These are phyloP conservation scores for Skeletonema marinoi DNA, from an alignment of 108 stramenopile genomes.

Conservation along the genomic window DNA sequence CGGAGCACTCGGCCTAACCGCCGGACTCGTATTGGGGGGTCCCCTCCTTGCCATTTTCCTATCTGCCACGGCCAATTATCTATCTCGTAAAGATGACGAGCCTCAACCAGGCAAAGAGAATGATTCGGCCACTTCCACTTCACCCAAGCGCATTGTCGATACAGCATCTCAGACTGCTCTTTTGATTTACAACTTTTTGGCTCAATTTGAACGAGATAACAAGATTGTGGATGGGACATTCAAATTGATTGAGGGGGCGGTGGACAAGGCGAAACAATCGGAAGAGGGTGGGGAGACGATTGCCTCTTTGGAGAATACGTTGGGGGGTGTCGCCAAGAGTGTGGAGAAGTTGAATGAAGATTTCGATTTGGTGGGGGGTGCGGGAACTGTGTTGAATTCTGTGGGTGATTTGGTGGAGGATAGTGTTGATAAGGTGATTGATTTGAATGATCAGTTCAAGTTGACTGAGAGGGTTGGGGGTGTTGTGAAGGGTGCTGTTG, in stretches of 20 bases:
- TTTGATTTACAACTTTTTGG: slow-evolving; percentile 24
- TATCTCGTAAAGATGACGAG: slow-evolving; percentile 36
- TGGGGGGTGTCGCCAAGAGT: slow-evolving; percentile 22
- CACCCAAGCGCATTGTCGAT: slow-evolving; percentile 27
- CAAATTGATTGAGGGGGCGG: slow-evolving; percentile 1
- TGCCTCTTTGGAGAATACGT: slow-evolving; percentile 1
- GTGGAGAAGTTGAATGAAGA: slow-evolving; percentile 36
- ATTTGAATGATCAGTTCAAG: slow-evolving; percentile 40
- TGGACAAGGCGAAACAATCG: slow-evolving; percentile 22
- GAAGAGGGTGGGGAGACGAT: slow-evolving; percentile 2
- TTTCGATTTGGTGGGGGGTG: slow-evolving; percentile 37
- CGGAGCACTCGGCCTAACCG: slow-evolving; percentile 22
- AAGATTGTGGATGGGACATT: slow-evolving; percentile 26
- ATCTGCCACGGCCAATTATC: slow-evolving; percentile 63
- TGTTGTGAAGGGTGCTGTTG: slow-evolving; percentile 23
- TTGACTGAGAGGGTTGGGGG: slow-evolving; percentile 31
- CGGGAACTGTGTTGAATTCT: slow-evolving; percentile 32
- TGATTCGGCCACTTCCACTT: background rate
- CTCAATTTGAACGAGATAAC: slow-evolving; percentile 33
- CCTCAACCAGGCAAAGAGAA: background rate
- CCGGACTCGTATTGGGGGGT: slow-evolving; percentile 57
- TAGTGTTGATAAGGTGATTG: slow-evolving; percentile 39
- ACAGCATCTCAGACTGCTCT: slow-evolving; percentile 23
- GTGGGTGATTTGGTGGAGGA: slow-evolving; percentile 46
- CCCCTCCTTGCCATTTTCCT: slow-evolving; percentile 63